Evolutionary conservation across 2,329 filamentous ascomycete species (phyloP), one percentile per base, ranked within the genome.

Genomic region (Penicillium sp.): DNA sequence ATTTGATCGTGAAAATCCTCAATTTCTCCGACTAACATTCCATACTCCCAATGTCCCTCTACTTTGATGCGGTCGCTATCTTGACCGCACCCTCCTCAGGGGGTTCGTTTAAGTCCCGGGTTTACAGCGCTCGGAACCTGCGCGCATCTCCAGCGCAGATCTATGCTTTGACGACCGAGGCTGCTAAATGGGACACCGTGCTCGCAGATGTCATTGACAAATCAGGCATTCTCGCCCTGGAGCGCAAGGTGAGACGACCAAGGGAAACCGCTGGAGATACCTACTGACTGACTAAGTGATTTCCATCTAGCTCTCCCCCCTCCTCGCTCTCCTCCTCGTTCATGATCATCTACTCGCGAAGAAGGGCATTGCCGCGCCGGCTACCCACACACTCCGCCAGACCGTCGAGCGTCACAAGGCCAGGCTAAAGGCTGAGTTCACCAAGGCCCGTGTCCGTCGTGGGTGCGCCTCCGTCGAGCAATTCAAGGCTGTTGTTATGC

Each of bases 121-220:
- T 97, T 44, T 97, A 94, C 74, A 81, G 76, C 43, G 80, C 81
- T 57, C 87, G 86, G 60, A 89, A 89, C 66, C 76, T 91, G 64
- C 96, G 93, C 70, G 92, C 89, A 16, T 84, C 88, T 3, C 88
- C 89, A 0, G 87, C 87, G 11, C 90, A 95, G 70, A 80, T 97
- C 8, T 97, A 94, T 72, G 94, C 94, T 9, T 80, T 99, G 36
- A 88, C 92, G 23, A 84, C 88, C 23, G 92, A 97, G 75, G 87
- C 90, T 1, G 87, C 89, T 65, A 97, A 96, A 85, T 97, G 93
- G 91, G 94, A 92, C 66, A 73, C 80, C 4, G 81, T 97, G 3
- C 77, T 99, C 47, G 91, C 91, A 68, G 92, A 96, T 69, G 88
- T 97, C n/a, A 85, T 99, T 69, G 91, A 97, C 65, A 85, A 83